Base-by-base conservation (phyloP, 257 asterid species). In the Perilla frutescens region DNA sequence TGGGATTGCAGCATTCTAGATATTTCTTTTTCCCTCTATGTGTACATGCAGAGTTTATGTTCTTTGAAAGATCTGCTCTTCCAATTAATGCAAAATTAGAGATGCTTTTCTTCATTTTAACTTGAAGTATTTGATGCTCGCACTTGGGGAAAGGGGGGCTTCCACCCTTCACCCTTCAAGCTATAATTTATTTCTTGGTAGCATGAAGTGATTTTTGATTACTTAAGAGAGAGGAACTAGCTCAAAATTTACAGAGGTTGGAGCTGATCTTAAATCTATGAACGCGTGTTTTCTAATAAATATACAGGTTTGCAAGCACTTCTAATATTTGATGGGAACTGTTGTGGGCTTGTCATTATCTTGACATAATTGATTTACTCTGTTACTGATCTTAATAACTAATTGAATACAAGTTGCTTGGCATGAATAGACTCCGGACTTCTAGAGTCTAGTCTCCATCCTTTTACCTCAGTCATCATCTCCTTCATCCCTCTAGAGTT, bases 261-360 rank as follows among this genome's bases (percentile, higher is more conserved):
- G 71, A 40, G 32, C 43, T 73, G 54, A 53, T 50, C 44, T 50
- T 45, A 4, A 68, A 62, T 37, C 34, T 63, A 8, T 5, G 9
- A 50, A 9, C 34, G 2, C 26, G 8, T 5, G 41, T 29, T 41
- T 74, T 26, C 4, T 43, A 26, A 5, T 43, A 26, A 4, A 15
- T 36, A 62, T 61, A 40, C 34, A 9, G 34, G 31, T 34, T 26
- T 20, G 43, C 48, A 64, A 63, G 43, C 6, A 64, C 26, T 26
- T 64, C 41, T 11, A 48, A 41, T 44, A 6, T 66, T 47, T 45
- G 12, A 3, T 47, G 44, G 47, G 26, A 65, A 45, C 4, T n/a
- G 14, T 2, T 45, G 13, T 29, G 40, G 45, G 31, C 12, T 36
- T 60, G 47, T 36, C 13, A 26, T 12, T 14, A 0, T 54, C 14